Percentiles rank a stretch among this genome's conserved stretches.
Conservation (phyloP, 768 basidiomycete genomes). For the Lactarius quietus region DNA sequence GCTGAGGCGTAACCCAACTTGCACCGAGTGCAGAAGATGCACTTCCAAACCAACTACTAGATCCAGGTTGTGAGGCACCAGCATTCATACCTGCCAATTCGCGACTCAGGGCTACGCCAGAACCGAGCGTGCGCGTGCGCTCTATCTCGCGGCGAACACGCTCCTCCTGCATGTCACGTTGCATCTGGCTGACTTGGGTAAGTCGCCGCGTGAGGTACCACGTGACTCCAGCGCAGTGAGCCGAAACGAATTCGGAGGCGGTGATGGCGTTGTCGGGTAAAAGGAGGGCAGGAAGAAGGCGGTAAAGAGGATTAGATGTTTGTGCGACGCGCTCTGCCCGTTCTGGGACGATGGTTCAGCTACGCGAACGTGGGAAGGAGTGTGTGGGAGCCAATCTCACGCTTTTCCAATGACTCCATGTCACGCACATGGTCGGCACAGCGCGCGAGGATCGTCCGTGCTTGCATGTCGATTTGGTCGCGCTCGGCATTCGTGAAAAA, state of each 20-base stretch:
- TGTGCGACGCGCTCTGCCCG: slow-evolving; percentile 64
- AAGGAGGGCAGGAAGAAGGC: slow-evolving; percentile 70
- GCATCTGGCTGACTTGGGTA: slow-evolving; percentile 69
- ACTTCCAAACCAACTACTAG: slow-evolving; percentile 48
- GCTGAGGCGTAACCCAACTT: slow-evolving; percentile 43
- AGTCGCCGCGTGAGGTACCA: slow-evolving; percentile 87
- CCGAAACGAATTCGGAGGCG: slow-evolving; percentile 72
- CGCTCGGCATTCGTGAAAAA: slow-evolving; percentile 86
- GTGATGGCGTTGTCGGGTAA: slow-evolving; percentile 49
- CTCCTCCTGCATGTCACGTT: slow-evolving; percentile 92
- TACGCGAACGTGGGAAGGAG: slow-evolving; percentile 15
- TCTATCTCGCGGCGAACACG: slow-evolving; percentile 86
- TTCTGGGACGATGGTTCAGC: slow-evolving; percentile 40
- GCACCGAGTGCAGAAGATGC: slow-evolving; percentile 42
- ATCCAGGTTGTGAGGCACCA: slow-evolving; percentile 41
- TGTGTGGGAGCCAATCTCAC: slow-evolving; percentile 46
- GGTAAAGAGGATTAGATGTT: slow-evolving; percentile 59
- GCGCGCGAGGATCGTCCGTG: slow-evolving; percentile 76
- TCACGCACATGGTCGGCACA: slow-evolving; percentile 85
- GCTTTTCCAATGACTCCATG: slow-evolving; percentile 85
- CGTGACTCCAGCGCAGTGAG: slow-evolving; percentile 88
- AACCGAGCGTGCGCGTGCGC: slow-evolving; percentile 76
- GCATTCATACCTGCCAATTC: slow-evolving; percentile 50
- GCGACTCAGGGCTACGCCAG: slow-evolving; percentile 64
- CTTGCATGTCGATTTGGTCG: slow-evolving; percentile 93